Percentiles rank a stretch among this genome's conserved stretches.
Conservation (phyloP, 2,329 filamentous ascomycete species). For the Aspergillus ruber region DNA sequence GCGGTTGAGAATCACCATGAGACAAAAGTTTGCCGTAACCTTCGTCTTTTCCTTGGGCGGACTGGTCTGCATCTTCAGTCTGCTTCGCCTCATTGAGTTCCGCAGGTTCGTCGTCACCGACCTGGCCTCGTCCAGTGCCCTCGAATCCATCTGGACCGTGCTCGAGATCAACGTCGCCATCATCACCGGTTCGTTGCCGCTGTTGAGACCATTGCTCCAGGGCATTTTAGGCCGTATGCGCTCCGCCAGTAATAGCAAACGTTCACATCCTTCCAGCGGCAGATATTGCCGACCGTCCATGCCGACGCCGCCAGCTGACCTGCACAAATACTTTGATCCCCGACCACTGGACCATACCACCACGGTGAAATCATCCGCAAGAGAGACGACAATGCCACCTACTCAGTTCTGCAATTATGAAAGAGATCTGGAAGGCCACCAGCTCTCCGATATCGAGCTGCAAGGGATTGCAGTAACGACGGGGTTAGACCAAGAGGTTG, state of each 20-base stretch:
- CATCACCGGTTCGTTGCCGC: constrained; percentile 6
- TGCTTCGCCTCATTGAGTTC: constrained; percentile 10
- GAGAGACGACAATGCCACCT: neutral
- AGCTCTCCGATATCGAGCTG: neutral
- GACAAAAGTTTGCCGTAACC: constrained; percentile 8
- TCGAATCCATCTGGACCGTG: constrained; percentile 14
- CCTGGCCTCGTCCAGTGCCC: constrained; percentile 15
- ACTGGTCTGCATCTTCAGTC: constrained; percentile 17
- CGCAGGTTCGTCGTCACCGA: constrained; percentile 6
- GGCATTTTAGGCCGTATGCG: neutral
- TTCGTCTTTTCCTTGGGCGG: constrained; percentile 8
- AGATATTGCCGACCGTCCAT: neutral
- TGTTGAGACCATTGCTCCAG: constrained; percentile 4
- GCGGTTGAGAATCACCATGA: constrained; percentile 5
- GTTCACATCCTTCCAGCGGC: neutral
- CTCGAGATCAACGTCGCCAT: constrained; percentile 9
- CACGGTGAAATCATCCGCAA: neutral
- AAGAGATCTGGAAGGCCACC: neutral
- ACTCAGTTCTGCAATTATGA: no score
- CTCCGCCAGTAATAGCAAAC: neutral
- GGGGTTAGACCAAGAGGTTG: neutral
- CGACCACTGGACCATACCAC: neutral
- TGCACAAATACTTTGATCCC: neutral
- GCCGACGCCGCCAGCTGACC: neutral
- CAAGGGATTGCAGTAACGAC: neutral